Evolutionary conservation across 2,329 filamentous ascomycete genomes (phyloP), one percentile per base, ranked within the genome.

Genomic region (Knufia petricola): DNA sequence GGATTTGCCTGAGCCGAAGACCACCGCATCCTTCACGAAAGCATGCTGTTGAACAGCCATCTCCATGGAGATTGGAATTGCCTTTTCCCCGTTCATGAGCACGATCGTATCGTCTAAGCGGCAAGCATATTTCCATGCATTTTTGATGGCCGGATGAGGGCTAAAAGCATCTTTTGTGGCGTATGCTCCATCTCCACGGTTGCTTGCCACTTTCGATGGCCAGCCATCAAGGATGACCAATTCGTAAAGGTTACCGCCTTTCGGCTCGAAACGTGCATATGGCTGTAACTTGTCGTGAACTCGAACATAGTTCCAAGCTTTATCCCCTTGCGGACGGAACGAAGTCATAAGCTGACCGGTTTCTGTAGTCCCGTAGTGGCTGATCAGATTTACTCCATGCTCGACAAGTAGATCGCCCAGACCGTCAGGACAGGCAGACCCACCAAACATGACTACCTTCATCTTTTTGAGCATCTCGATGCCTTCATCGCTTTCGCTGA

Each of bases 331-430:
- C 0, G 71, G 66, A 8, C 79, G 67, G 53, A 75, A 72, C 0
- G 77, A 79, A 1, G 76, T 81, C 75, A 81, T 80, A 12, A 82
- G 61, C 56, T 78, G 73, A 4, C 78, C 78, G 1, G 73, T 76
- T 59, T 84, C 79, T 0, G 79, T 82, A 2, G 71, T 75, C 60
- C 21, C 43, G 48, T 79, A 81, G 50, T 79, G 74, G 10, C 69
- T 69, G 2, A 75, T 68, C 0, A 82, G 62, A 43, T 78, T 71
- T 0, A 82, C 74, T 0, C 76, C 77, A 2, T 69, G 65, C 0
- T 66, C 61, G 0, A 77, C 73, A 0, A 82, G 60, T 1, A 64
- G 55, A 52, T 81, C 70, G 0, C 79, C 79, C 2, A 82, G 64
- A 6, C 75, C 74, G 55, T 82, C 77, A 0, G 79, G 78, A 53